These are phyloP conservation scores for Choanephora cucurbitarum DNA, from an alignment of 371 early-diverging fungal species.

Conservation along the genomic window DNA sequence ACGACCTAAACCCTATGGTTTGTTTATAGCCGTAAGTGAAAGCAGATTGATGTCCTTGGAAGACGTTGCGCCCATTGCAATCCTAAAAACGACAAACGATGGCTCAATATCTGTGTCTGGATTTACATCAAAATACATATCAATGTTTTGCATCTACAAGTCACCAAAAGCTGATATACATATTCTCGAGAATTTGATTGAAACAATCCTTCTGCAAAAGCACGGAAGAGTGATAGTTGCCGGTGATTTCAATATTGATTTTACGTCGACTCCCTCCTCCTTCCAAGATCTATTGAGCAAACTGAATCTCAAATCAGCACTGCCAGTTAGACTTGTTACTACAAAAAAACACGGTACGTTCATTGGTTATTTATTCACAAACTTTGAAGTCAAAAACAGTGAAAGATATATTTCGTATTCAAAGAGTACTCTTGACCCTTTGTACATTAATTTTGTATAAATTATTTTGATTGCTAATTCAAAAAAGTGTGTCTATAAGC, in stretches of 20 bases:
- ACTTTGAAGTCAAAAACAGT: neutral
- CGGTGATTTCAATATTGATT: conserved; percentile 4
- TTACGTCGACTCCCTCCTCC: neutral
- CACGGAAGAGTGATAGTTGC: neutral
- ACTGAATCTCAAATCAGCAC: conserved; percentile 1
- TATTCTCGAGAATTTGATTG: too few relatives aligned
- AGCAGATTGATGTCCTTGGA: too few relatives aligned
- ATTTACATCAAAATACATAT: too few relatives aligned
- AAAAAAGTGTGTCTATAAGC: too few relatives aligned
- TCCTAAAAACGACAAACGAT: too few relatives aligned
- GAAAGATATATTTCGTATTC: neutral
- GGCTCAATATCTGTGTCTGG: too few relatives aligned
- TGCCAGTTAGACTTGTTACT: neutral
- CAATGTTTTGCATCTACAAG: too few relatives aligned
- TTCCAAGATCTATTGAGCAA: neutral
- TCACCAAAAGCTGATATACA: too few relatives aligned
- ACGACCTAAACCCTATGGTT: too few relatives aligned
- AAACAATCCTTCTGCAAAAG: too few relatives aligned
- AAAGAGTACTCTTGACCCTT: conserved; percentile 1
- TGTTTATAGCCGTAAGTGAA: too few relatives aligned
- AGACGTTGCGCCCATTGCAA: too few relatives aligned
- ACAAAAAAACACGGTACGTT: conserved; percentile 4
- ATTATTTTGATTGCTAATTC: neutral
- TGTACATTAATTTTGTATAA: conserved; percentile 1
- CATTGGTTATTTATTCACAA: conserved; percentile 3